A percentile compares a stretch with the other conserved stretches of the same genome.
Evolutionary conservation across 306 rosid genomes (phyloP).

Genomic region (Castanea crenata): DNA sequence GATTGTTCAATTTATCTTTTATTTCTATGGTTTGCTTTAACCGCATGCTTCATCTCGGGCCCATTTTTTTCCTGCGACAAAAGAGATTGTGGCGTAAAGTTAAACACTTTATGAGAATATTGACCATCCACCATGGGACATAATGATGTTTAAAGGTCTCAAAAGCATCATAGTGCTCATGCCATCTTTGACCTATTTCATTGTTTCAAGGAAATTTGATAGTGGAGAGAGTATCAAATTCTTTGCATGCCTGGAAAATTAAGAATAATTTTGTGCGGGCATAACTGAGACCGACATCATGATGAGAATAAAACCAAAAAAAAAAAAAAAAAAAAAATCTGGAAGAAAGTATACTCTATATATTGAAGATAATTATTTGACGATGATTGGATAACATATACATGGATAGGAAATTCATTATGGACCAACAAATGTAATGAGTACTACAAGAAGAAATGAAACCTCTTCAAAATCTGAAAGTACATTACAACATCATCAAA

Average conservation of each 20-base stretch:
- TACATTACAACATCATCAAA: neutral
- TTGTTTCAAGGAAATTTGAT: neutral
- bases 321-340: neutral
- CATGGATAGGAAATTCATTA: neutral
- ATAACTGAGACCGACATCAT: neutral
- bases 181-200: neutral
- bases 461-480: neutral
- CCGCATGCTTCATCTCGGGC: neutral
- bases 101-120: neutral
- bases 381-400: slow-evolving; percentile 1
- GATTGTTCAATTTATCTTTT: neutral
- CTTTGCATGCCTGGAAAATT: neutral
- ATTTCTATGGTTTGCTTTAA: neutral
- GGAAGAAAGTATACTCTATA: neutral
- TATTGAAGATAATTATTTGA: neutral
- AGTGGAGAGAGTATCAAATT: neutral
- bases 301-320: neutral
- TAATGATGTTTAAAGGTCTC: neutral
- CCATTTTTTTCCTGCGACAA: neutral
- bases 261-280: neutral
- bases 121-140: neutral
- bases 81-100: neutral
- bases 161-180: neutral
- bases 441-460: neutral
- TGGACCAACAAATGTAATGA: neutral